Evolutionary conservation across 371 early-diverging fungal genomes (phyloP).

Genomic region (Mucor mucedo): DNA sequence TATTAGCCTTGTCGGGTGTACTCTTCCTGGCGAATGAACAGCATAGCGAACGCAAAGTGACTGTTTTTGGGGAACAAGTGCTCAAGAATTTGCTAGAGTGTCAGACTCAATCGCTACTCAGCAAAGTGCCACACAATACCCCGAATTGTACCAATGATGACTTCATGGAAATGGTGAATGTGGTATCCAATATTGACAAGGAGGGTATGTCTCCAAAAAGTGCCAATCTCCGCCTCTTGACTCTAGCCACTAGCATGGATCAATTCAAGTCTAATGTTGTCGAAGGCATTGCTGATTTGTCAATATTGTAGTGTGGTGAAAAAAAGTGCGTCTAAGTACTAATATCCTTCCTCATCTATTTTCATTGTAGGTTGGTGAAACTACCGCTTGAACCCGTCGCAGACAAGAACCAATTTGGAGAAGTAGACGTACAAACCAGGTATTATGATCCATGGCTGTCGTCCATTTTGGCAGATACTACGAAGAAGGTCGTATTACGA

Average conservation of each 20-base stretch:
- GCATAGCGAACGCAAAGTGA: conserved; percentile 1
- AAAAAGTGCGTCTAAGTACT: conserved; percentile 22
- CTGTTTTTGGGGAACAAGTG: conserved; percentile 20
- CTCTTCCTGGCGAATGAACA: conserved; percentile 22
- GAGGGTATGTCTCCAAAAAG: conserved; percentile 17
- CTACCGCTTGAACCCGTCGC: conserved; percentile 21
- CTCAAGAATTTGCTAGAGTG: conserved; percentile 12
- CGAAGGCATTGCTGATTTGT: conserved; percentile 29
- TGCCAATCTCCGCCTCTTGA: conserved; percentile 21
- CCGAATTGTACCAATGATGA: conserved; percentile 19
- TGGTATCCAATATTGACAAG: conserved; percentile 12
- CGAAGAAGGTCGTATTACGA: conserved; percentile 16
- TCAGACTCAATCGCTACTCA: conserved; percentile 3
- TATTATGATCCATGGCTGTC: conserved; percentile 33
- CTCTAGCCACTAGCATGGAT: conserved; percentile 19
- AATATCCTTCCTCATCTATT: conserved; percentile 14
- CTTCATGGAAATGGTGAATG: conserved; percentile 15
- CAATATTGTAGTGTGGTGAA: conserved; percentile 21
- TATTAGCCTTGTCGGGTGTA: conserved; percentile 24
- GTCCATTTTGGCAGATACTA: conserved; percentile 10
- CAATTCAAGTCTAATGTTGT: conserved; percentile 17
- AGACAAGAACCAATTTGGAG: conserved; percentile 28
- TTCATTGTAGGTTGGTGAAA: conserved; percentile 20
- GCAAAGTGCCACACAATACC: conserved; percentile 15
- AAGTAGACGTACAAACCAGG: conserved; percentile 30